Conservation (phyloP, 805 yeast genomes). For the Saccharomycopsis sp. region DNA sequence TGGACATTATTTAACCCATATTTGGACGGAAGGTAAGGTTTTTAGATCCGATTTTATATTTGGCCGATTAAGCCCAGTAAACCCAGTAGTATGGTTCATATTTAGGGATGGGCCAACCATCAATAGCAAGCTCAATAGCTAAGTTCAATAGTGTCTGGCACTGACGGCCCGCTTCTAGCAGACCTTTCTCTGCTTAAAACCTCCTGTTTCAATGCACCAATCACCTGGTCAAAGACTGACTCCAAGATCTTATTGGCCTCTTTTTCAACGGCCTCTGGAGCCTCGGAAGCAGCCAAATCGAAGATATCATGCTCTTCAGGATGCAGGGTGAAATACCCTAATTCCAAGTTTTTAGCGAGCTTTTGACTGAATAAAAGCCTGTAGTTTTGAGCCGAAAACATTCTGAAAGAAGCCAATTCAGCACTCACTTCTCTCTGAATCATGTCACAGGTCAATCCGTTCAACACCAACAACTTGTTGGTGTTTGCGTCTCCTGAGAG, state of each 20-base stretch:
- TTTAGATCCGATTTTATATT: no score
- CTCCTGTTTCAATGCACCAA: neutral
- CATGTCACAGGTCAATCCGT: conserved; percentile 9
- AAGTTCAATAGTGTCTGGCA: neutral
- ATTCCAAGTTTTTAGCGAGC: conserved; percentile 9
- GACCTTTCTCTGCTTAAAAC: neutral
- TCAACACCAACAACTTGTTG: conserved; percentile 1
- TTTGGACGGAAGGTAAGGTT: no score
- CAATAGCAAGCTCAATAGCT: no score
- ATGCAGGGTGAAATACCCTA: conserved; percentile 4
- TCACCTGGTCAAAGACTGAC: neutral
- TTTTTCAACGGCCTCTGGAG: neutral
- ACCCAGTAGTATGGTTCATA: no score
- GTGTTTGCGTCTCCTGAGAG: conserved; percentile 9
- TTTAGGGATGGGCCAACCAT: no score
- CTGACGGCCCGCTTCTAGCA: neutral
- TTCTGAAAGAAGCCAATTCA: conserved; percentile 1
- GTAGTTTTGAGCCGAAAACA: conserved; percentile 7
- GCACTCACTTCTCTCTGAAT: conserved; percentile 1
- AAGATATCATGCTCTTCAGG: neutral
- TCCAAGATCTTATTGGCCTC: neutral
- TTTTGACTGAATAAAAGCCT: conserved; percentile 4
- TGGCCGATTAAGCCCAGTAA: no score
- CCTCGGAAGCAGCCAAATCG: neutral
- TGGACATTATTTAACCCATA: no score